Evolutionary conservation across 2,329 filamentous ascomycete genomes (phyloP).

Genomic region (Botrytis galanthina): DNA sequence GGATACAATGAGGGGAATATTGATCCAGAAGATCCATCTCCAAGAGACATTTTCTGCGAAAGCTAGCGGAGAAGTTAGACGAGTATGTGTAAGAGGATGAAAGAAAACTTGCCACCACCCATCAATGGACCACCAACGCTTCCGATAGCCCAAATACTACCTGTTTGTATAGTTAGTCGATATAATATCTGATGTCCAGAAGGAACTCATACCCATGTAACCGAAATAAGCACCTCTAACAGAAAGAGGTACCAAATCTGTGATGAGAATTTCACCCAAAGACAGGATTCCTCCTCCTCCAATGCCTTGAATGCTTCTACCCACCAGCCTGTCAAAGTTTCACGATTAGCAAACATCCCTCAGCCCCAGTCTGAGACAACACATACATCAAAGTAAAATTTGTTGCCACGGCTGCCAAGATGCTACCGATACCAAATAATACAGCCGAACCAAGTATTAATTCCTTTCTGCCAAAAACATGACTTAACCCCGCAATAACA

Average conservation of each 20-base stretch:
- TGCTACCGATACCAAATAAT: constrained; percentile 43
- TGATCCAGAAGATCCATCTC: constrained; percentile 62
- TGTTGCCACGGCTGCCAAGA: constrained; percentile 41
- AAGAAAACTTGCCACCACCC: constrained; percentile 42
- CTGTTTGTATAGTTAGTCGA: not conserved
- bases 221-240: constrained; percentile 43
- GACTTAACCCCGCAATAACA: constrained; percentile 41
- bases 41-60: constrained; percentile 52
- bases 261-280: constrained; percentile 47
- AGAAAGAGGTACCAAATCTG: constrained; percentile 46
- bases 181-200: not conserved
- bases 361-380: not conserved
- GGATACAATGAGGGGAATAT: constrained; percentile 33
- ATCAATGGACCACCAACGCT: constrained; percentile 52
- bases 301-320: constrained; percentile 48
- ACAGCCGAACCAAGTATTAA: constrained; percentile 30
- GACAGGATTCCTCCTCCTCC: constrained; percentile 51
- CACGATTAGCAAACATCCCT: not conserved
- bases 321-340: constrained; percentile 37
- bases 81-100: no score
- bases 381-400: constrained; percentile 40
- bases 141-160: constrained; percentile 53
- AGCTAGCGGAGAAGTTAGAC: constrained; percentile 34
- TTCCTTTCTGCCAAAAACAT: constrained; percentile 44
- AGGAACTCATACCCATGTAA: constrained; percentile 33